These are phyloP conservation scores for Caryocar brasiliense DNA, from an alignment of 441 rosid species.

Conservation along the genomic window DNA sequence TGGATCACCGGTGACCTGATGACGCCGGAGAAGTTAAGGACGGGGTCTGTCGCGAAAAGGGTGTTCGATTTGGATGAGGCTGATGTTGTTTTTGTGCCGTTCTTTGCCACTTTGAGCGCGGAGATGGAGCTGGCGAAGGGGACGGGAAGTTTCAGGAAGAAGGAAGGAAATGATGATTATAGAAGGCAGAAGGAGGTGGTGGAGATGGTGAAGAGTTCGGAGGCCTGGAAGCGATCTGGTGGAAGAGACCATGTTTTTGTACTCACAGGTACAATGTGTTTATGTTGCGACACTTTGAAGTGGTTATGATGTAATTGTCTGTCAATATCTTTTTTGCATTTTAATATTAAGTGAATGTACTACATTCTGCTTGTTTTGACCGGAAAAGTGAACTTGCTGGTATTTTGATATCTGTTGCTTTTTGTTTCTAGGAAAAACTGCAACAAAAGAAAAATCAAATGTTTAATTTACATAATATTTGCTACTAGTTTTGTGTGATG, in stretches of 20 bases:
- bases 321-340: no score
- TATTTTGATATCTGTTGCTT: no score
- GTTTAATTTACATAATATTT: no score
- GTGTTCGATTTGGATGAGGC: constrained; percentile 40
- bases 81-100: constrained; percentile 78
- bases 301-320: no score
- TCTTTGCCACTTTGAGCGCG: constrained; percentile 74
- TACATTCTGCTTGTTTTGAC: no score
- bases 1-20: constrained; percentile 78
- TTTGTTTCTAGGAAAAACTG: no score
- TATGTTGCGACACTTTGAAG: no score
- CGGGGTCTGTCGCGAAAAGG: constrained; percentile 51
- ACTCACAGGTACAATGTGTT: constrained; percentile 44
- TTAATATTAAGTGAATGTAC: no score
- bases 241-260: constrained; percentile 89
- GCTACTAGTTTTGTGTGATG: no score
- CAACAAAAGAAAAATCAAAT: no score
- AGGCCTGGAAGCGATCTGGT: constrained; percentile 66
- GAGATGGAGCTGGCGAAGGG: constrained; percentile 76
- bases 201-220: constrained; percentile 43
- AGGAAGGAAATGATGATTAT: constrained; percentile 63
- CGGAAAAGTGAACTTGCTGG: no score
- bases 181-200: constrained; percentile 58
- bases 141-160: constrained; percentile 53
- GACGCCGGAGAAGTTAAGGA: constrained; percentile 35